Evolutionary conservation across 805 yeast genomes (phyloP), one percentile per base, ranked within the genome.

Genomic region (Zygotorulaspora chibaensis): DNA sequence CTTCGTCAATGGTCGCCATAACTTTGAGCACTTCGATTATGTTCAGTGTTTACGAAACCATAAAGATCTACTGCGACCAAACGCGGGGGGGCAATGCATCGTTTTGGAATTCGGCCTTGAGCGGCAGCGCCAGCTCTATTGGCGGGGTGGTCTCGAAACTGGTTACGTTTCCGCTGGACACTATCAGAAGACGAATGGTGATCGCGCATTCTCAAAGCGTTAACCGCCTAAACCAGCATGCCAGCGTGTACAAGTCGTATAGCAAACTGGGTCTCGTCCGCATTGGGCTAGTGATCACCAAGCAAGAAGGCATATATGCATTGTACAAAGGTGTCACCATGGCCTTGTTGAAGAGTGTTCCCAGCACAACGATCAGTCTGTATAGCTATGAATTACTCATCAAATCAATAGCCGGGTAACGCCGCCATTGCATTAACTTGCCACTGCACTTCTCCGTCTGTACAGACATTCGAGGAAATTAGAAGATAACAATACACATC

Each of bases 131-230:
- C 84, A 96, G 37, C 69, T 42, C 87, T 31, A 40, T 79, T 0
- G 96, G 96, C 0, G 98, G 97, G 0, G 71, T 80, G 0, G 53
- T 79, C 2, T 77, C 95, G 10, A 93, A 93, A 62, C 76, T 81
- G 0, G 52, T 80, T 0, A 81, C 87, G 0, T 93, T 87, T 64
- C 99, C 99, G 0, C 62, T 93, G 36, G 99, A 93, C 62, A 79
- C 95, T 0, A 61, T 90, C 2, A 72, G 96, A 17, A 81, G 88
- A 57, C 70, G 96, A 31, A 65, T 84, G 36, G 97, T 91, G 62
- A 79, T 90, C 55, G 68, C 39, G 53, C 54, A 34, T 48, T 63
- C 55, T 35, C 49, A 35, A 34, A 38, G 40, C 18, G 35, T 47
- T 35, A 66, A 50, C 49, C 47, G 37, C 27, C 61, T 36, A 55